These are phyloP conservation scores for Aspergillus cristatus DNA, from an alignment of 495 filamentous ascomycete genomes.

Conservation along the genomic window DNA sequence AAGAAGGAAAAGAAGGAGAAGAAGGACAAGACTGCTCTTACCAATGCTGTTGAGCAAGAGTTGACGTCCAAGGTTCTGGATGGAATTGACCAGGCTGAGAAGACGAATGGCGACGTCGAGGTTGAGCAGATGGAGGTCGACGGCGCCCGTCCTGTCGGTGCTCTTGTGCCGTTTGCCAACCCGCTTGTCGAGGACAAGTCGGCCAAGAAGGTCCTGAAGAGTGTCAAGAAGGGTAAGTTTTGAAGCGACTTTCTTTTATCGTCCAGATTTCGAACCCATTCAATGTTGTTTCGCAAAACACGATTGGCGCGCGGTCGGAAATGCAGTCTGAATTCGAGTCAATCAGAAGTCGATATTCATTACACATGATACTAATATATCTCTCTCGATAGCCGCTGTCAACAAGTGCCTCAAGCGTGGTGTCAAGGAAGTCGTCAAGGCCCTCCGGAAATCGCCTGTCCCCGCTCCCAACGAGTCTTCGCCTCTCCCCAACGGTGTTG, in stretches of 20 bases:
- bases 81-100: slow-evolving; percentile 39
- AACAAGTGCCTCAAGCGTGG: slow-evolving; percentile 90
- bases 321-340: too few species aligned
- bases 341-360: too few species aligned
- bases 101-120: slow-evolving; percentile 29
- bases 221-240: slow-evolving; percentile 80
- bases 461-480: slow-evolving; percentile 41
- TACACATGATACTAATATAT: too few species aligned
- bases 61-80: slow-evolving; percentile 45
- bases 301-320: too few species aligned
- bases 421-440: slow-evolving; percentile 97
- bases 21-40: slow-evolving; percentile 54
- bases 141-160: slow-evolving; percentile 45
- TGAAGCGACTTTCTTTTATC: slow-evolving; percentile 2
- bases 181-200: slow-evolving; percentile 86
- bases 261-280: too few species aligned
- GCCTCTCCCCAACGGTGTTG: slow-evolving; percentile 56
- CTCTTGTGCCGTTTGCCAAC: slow-evolving; percentile 85
- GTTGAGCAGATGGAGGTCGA: slow-evolving; percentile 43
- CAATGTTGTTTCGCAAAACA: too few species aligned
- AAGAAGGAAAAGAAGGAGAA: slow-evolving; percentile 64
- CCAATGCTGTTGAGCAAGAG: slow-evolving; percentile 55
- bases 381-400: slow-evolving; percentile 59
- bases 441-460: slow-evolving; percentile 76
- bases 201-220: slow-evolving; percentile 87